A percentile compares a stretch with the other conserved stretches of the same genome.
phyloP scores from a whole-genome alignment of 805 yeast genomes.

The Cyberlindnera japonica region DNA sequence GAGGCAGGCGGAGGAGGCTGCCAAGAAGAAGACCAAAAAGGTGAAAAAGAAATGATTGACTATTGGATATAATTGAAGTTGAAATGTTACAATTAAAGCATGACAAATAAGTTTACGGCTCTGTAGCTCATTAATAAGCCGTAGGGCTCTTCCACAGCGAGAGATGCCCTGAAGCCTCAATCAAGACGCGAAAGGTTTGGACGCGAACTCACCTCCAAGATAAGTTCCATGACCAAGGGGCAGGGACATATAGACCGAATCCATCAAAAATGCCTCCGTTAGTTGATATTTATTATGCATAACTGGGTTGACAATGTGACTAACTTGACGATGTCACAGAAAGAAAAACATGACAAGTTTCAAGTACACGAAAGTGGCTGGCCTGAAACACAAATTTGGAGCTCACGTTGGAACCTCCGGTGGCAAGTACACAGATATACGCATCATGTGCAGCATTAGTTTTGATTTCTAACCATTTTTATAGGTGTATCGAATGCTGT shows the following conservation, averaged over 20 bases:
- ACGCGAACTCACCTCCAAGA: too few relatives aligned
- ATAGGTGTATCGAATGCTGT: conserved; percentile 63
- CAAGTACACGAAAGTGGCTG: conserved; percentile 40
- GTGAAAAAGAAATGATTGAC: conserved; percentile 17
- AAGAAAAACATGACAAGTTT: conserved; percentile 19
- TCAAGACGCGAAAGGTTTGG: conserved; percentile 3
- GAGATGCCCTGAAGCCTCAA: not conserved
- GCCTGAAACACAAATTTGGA: conserved; percentile 62
- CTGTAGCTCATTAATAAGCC: too few relatives aligned
- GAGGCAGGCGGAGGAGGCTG: conserved; percentile 27
- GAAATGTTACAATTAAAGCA: too few relatives aligned
- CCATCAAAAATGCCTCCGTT: conserved; percentile 22
- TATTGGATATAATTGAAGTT: too few relatives aligned
- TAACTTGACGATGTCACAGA: conserved; percentile 5
- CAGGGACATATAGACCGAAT: not conserved
- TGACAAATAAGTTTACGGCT: too few relatives aligned
- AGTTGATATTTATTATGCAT: conserved; percentile 1
- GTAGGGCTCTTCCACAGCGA: too few relatives aligned
- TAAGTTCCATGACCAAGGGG: too few relatives aligned
- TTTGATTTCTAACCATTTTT: not conserved
- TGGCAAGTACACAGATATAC: conserved; percentile 48
- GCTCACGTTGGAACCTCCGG: conserved; percentile 87
- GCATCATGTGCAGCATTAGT: too few relatives aligned
- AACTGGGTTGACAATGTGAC: not conserved
- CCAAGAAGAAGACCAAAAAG: conserved; percentile 26